These are phyloP conservation scores for Pichia sp. DNA, from an alignment of 1,139 yeast genomes.

Conservation along the genomic window DNA sequence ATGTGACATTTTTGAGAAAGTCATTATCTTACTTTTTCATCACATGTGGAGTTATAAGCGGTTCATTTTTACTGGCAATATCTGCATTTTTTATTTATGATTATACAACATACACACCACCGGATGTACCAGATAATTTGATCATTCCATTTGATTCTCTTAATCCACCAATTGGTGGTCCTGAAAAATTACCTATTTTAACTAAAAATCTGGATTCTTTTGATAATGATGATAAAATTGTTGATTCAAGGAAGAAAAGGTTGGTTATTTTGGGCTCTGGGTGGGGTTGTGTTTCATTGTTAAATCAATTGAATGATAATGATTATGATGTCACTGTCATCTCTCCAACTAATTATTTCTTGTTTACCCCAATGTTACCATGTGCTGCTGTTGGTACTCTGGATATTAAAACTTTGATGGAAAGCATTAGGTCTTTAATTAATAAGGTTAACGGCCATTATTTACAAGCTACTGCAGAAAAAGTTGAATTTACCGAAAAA, in stretches of 20 bases:
- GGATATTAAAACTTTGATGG: constrained; percentile 48
- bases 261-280: constrained; percentile 55
- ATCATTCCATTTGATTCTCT: constrained; percentile 42
- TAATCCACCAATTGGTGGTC: constrained; percentile 54
- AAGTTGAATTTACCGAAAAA: constrained; percentile 44
- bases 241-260: constrained; percentile 40
- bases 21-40: constrained; percentile 23
- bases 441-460: constrained; percentile 46
- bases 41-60: constrained; percentile 36
- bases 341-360: constrained; percentile 54
- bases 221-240: constrained; percentile 39
- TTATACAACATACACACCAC: constrained; percentile 44
- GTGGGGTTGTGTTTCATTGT: constrained; percentile 50
- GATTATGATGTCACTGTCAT: constrained; percentile 54
- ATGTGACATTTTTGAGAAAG: not conserved
- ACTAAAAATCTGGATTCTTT: constrained; percentile 46
- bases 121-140: constrained; percentile 25
- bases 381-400: constrained; percentile 57
- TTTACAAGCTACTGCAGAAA: constrained; percentile 50
- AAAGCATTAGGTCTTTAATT: constrained; percentile 50
- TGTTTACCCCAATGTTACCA: constrained; percentile 54
- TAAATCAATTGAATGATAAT: constrained; percentile 39
- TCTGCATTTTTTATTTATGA: constrained; percentile 52
- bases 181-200: constrained; percentile 56
- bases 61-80: constrained; percentile 33